These are phyloP conservation scores for Chrysopogon serrulatus DNA, from an alignment of 176 grass and related monocot species.

Conservation along the genomic window DNA sequence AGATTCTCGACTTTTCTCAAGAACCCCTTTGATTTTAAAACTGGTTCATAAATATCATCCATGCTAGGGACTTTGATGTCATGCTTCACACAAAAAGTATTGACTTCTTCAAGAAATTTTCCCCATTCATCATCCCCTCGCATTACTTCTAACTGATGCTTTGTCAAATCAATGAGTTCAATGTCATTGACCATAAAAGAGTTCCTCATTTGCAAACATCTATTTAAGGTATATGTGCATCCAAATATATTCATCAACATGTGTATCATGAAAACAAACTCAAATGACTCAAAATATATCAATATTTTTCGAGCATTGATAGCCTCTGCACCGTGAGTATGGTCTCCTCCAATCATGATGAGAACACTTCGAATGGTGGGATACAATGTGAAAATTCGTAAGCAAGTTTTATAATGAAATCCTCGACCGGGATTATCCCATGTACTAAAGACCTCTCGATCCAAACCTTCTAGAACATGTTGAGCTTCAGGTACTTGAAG, in stretches of 20 bases:
- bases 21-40: background rate
- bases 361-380: background rate
- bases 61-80: background rate
- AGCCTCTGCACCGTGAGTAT: background rate
- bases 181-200: background rate
- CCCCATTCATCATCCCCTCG: background rate
- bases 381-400: background rate
- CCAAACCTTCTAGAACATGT: background rate
- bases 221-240: background rate
- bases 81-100: background rate
- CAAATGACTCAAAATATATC: background rate
- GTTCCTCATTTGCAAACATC: background rate
- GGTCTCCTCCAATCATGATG: background rate
- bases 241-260: background rate
- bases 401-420: background rate
- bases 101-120: background rate
- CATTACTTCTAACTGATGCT: no score
- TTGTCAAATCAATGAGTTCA: background rate
- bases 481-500: background rate
- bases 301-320: background rate
- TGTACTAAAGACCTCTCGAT: background rate
- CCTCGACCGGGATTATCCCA: background rate
- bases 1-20: background rate
- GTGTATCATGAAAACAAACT: background rate
- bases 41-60: background rate